Evolutionary conservation across 2,329 filamentous ascomycete species (phyloP), one percentile per base, ranked within the genome.

Genomic region (Arthrobotrys sphaeroides): DNA sequence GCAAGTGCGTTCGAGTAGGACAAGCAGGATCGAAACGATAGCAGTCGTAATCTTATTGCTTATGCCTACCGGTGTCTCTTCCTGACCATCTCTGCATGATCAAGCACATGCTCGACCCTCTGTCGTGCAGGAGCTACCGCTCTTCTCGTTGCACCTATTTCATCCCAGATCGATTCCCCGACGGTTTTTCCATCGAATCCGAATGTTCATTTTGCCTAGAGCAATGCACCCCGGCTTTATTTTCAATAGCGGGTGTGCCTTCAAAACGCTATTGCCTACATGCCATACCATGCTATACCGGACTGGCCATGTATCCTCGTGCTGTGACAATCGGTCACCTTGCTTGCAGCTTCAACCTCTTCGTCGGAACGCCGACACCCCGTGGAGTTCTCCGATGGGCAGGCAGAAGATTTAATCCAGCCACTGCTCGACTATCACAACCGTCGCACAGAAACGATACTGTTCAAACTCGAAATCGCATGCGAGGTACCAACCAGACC

Each of bases 401-500:
- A 57, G 26, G 31, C 53, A 60, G 10, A 59, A 42, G 13, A 59
- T 28, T 43, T 26, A 42, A 59, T 28, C 36, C 53, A 26, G 47
- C 26, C 40, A 43, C 40, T 28, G 45, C 10, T 55, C 47, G 47
- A 55, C 16, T 22, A 10, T 40, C 28, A 43, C 5, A 22, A 20
- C 12, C 13, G 45, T 53, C 31, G 60, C 43, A 65, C 43, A 38
- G 42, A 66, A 64, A 42, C 33, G n/a, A 43, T 31, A 20, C 28
- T 1, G n/a, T 33, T 43, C 3, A 60, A 31, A 69, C 55, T 38
- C 60, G 55, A 47, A 59, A 40, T 59, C 49, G 67, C 59, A 72
- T 72, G 67, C 67, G 67, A 72, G 67, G 67, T 72, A 72, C 67
- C 31, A 49, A 22, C 38, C 12, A 40, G 20, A 68, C 31, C 40